A percentile compares a stretch with the other conserved stretches of the same genome.
Evolutionary conservation across 2,329 filamentous ascomycete genomes (phyloP).

Genomic region (Colletotrichum orchidophilum): DNA sequence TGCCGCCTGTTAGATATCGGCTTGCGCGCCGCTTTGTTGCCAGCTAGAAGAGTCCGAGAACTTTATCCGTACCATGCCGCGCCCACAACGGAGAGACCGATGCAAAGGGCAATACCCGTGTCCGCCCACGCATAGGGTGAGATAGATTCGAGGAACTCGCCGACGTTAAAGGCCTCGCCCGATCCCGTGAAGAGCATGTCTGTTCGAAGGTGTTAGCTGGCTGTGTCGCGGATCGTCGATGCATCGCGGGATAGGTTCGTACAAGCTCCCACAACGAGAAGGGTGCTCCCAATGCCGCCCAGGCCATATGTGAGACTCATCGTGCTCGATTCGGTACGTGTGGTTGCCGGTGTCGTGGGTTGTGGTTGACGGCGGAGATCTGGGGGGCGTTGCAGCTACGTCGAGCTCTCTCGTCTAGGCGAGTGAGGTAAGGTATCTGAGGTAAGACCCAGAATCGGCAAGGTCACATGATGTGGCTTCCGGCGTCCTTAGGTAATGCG

Average conservation of each 20-base stretch:
- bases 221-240: conserved; percentile 9
- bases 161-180: conserved; percentile 97
- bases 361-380: conserved; percentile 21
- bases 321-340: conserved; percentile 41
- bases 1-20: neutral
- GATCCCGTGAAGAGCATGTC: conserved; percentile 99
- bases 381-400: conserved; percentile 33
- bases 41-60: neutral
- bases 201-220: conserved; percentile 50
- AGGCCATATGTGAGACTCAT: conserved; percentile 81
- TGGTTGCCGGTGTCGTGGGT: conserved; percentile 34
- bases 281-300: conserved; percentile 73
- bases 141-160: conserved; percentile 91
- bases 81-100: conserved; percentile 94
- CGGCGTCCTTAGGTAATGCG: conserved; percentile 11
- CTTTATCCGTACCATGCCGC: conserved; percentile 82
- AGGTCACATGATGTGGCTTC: conserved; percentile 49
- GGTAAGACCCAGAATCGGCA: conserved; percentile 37
- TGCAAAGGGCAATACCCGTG: conserved; percentile 91
- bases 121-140: conserved; percentile 95
- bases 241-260: conserved; percentile 51
- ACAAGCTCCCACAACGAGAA: conserved; percentile 83
- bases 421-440: conserved; percentile 29
- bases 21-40: conserved; percentile 10
- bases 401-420: conserved; percentile 30